phyloP scores from a whole-genome alignment of 2,329 filamentous ascomycete species.

The Trichoderma harzianum region DNA sequence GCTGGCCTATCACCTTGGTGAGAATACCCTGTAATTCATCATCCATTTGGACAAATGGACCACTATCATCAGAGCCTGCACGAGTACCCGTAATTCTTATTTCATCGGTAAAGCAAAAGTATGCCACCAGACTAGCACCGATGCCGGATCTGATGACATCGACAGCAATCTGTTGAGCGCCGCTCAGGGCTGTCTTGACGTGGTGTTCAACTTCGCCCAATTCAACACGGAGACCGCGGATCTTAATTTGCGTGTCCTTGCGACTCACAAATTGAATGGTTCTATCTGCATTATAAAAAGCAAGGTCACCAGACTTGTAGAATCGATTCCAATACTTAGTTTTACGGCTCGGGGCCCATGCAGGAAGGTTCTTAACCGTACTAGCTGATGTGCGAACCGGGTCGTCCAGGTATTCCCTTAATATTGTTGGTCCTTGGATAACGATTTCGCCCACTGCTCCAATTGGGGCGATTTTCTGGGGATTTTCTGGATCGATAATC shows the following conservation, averaged over 20 bases:
- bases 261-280: constrained; percentile 14
- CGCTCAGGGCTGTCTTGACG: background rate
- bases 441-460: constrained; percentile 16
- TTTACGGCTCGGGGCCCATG: constrained; percentile 11
- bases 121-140: constrained; percentile 1
- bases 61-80: background rate
- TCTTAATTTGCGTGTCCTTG: constrained; percentile 14
- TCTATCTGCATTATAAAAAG: constrained; percentile 12
- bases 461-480: constrained; percentile 4
- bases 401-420: constrained; percentile 18
- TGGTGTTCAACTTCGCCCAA: constrained; percentile 20
- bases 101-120: constrained; percentile 16
- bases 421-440: constrained; percentile 17
- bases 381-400: background rate
- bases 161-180: constrained; percentile 7
- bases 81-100: background rate
- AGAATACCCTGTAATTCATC: constrained; percentile 16
- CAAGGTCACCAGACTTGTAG: constrained; percentile 15
- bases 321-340: constrained; percentile 1
- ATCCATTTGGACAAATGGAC: constrained; percentile 17
- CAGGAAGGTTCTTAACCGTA: background rate
- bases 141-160: constrained; percentile 1
- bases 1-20: constrained; percentile 19
- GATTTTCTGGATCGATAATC: constrained; percentile 15
- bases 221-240: constrained; percentile 13